phyloP scores from a whole-genome alignment of 1,284 basidiomycete species.

The Cutaneotrichosporon daszewskae region DNA sequence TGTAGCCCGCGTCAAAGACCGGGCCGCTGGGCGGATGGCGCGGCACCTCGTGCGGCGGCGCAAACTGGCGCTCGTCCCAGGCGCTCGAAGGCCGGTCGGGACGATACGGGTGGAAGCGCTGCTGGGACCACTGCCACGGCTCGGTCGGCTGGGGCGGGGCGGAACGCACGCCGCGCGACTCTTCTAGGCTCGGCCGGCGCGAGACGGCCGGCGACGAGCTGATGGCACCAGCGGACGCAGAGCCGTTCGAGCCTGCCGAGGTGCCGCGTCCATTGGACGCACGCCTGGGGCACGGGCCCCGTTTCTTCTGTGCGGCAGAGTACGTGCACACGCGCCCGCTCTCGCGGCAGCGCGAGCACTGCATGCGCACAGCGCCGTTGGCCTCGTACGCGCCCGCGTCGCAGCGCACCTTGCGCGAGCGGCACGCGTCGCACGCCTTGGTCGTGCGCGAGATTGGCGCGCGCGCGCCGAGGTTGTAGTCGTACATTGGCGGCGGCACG shows the following conservation, averaged over 20 bases:
- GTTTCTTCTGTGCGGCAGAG: conserved; percentile 40
- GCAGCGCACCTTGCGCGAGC: conserved; percentile 42
- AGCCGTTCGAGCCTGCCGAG: not conserved
- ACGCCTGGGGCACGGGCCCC: conserved; percentile 38
- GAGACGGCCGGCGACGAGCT: not conserved
- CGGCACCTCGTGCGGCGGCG: too few relatives aligned
- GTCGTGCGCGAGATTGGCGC: conserved; percentile 43
- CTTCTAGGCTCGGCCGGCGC: not conserved
- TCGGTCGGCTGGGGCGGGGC: conserved; percentile 1
- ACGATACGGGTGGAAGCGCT: too few relatives aligned
- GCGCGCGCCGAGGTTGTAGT: conserved; percentile 22
- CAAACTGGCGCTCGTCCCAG: too few relatives aligned
- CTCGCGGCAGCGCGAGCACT: conserved; percentile 38
- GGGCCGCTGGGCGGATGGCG: too few relatives aligned
- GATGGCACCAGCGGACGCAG: not conserved
- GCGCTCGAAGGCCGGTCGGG: too few relatives aligned
- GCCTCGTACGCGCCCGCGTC: conserved; percentile 38
- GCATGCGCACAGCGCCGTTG: conserved; percentile 17
- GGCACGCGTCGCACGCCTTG: conserved; percentile 43
- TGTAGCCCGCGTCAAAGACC: too few relatives aligned
- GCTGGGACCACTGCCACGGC: conserved; percentile 3
- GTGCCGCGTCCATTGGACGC: not conserved
- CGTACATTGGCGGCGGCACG: too few relatives aligned
- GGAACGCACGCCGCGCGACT: not conserved
- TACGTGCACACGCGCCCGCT: conserved; percentile 39